Conservation (phyloP, 352 stramenopile genomes). For the Globisporangium camurandrum region DNA sequence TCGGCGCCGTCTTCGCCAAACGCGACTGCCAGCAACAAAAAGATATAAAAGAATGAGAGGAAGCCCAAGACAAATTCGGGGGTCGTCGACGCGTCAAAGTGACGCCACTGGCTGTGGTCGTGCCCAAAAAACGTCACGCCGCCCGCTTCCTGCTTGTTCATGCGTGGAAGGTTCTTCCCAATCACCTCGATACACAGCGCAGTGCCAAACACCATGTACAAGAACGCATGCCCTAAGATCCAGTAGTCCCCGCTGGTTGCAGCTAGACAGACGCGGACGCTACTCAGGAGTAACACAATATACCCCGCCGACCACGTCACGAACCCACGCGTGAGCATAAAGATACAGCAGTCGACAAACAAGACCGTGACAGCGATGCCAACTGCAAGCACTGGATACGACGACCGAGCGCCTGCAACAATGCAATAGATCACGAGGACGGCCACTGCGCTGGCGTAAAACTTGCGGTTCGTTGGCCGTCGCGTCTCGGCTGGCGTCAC, state of each 20-base stretch:
- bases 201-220: constrained; percentile 75
- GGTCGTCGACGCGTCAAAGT: constrained; percentile 69
- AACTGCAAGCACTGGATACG: constrained; percentile 51
- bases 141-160: constrained; percentile 77
- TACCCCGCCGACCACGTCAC: constrained; percentile 74
- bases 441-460: constrained; percentile 35
- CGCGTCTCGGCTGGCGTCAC: constrained; percentile 50
- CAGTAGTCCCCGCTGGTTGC: constrained; percentile 64
- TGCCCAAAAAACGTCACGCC: constrained; percentile 82
- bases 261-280: constrained; percentile 59
- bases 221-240: constrained; percentile 70
- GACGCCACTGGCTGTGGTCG: constrained; percentile 50
- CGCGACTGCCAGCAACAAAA: constrained; percentile 67
- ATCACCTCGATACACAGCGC: constrained; percentile 80
- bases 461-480: constrained; percentile 37
- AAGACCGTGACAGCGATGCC: constrained; percentile 62
- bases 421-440: constrained; percentile 55
- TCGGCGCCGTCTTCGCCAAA: constrained; percentile 58
- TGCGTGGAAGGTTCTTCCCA: constrained; percentile 64
- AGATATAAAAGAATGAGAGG: constrained; percentile 83
- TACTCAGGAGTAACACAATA: constrained; percentile 73
- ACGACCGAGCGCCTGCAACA: constrained; percentile 40
- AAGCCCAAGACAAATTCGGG: constrained; percentile 80
- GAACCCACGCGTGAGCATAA: constrained; percentile 60
- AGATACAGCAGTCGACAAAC: constrained; percentile 66